Evolutionary conservation across 371 early-diverging fungal species (phyloP), one percentile per base, ranked within the genome.

Genomic region (Chytridium lagenaria): DNA sequence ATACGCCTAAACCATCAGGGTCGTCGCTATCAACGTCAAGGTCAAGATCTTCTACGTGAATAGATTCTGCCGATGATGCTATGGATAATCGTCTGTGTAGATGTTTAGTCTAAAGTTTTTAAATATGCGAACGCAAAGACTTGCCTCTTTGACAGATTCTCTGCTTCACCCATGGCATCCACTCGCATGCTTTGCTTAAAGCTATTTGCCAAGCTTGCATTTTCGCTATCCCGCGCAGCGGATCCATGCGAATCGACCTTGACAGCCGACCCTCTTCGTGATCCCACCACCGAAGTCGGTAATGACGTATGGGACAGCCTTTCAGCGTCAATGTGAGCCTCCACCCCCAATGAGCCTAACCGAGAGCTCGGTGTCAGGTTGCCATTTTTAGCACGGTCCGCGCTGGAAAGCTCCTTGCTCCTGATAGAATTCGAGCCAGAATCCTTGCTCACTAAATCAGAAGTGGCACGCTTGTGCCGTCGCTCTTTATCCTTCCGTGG

Each of bases 181-280:
- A 37, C 68, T 28, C 31, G 2, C 33, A 68, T 5, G 68, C 68
- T 68, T 57, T 68, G 55, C 34, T 68, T 50, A 23, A 68, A 68
- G 30, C 68, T 68, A 33, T 68, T 68, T 19, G 68, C 68, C 2
- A 51, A 39, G 52, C 68, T 68, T 7, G 34, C 68, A 50, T 10
- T 34, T 26, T 61, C 61, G 34, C 61, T 68, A 5, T 66, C 66
- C 40, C 26, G 2, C 15, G 36, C n/a, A 37, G 22, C 26, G 7
- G 63, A 16, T 3, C 36, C 36, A 3, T 38, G 10, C n/a, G 38
- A 19, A 66, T 66, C 66, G 40, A 66, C 44, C 26, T 34, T 30
- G 15, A 23, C 61, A 2, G 37, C 37, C 10, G 66, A 66, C 5
- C 66, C 66, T 26, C 49, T 37, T 44, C 66, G 37, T 37, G 66